Conservation (phyloP, 2,329 filamentous ascomycete genomes). For the Botryotinia convoluta region DNA sequence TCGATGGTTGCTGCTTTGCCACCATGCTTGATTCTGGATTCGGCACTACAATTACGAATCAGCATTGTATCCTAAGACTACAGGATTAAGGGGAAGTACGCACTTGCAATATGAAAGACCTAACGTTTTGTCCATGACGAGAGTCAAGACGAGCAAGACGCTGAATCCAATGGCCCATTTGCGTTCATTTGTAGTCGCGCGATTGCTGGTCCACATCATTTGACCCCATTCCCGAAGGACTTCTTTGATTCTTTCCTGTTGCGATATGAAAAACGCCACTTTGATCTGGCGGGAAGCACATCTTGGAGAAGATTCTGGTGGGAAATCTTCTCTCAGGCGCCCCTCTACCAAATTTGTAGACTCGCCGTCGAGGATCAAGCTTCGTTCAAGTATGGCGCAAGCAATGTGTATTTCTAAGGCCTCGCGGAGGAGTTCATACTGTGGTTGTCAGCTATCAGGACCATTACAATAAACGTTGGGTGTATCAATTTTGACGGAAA, state of each 20-base stretch:
- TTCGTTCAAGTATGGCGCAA: slow-evolving; percentile 34
- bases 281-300: slow-evolving; percentile 38
- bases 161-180: slow-evolving; percentile 37
- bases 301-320: slow-evolving; percentile 29
- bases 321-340: slow-evolving; percentile 29
- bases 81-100: slow-evolving; percentile 18
- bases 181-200: slow-evolving; percentile 30
- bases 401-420: slow-evolving; percentile 37
- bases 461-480: neutral
- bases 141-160: slow-evolving; percentile 34
- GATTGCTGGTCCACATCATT: slow-evolving; percentile 37
- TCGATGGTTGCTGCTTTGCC: slow-evolving; percentile 29
- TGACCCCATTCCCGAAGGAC: slow-evolving; percentile 36
- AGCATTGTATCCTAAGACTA: slow-evolving; percentile 28
- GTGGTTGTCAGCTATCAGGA: neutral
- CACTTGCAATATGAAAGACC: slow-evolving; percentile 24
- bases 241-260: slow-evolving; percentile 33
- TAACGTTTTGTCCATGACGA: slow-evolving; percentile 35
- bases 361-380: slow-evolving; percentile 33
- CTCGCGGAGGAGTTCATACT: slow-evolving; percentile 34
- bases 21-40: slow-evolving; percentile 27
- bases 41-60: slow-evolving; percentile 29
- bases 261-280: slow-evolving; percentile 34
- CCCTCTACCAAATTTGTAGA: slow-evolving; percentile 31
- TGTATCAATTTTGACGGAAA: neutral